phyloP scores from a whole-genome alignment of 2,329 filamentous ascomycete species.

The Scolecobasidium constrictum region DNA sequence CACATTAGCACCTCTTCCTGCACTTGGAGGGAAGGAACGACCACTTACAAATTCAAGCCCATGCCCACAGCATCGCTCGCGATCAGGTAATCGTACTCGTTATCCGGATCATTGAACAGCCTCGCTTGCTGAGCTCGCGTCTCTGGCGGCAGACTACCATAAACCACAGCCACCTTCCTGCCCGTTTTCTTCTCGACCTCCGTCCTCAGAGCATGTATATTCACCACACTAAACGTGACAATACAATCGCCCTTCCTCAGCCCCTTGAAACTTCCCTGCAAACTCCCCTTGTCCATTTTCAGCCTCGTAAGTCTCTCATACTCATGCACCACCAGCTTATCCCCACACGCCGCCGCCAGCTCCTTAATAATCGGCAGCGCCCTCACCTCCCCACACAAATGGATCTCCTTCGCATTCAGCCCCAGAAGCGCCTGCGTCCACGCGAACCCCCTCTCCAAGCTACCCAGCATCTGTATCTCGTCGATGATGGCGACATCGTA shows the following conservation, averaged over 20 bases:
- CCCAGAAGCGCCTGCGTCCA: constrained; percentile 91
- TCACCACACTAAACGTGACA: constrained; percentile 73
- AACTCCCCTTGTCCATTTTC: constrained; percentile 45
- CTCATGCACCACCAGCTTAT: constrained; percentile 67
- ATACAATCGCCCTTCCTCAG: constrained; percentile 85
- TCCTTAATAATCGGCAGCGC: constrained; percentile 68
- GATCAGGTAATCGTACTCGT: constrained; percentile 89
- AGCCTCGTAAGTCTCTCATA: constrained; percentile 80
- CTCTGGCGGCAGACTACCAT: constrained; percentile 84
- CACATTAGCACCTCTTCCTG: neutral
- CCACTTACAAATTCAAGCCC: constrained; percentile 78
- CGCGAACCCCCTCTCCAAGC: constrained; percentile 71
- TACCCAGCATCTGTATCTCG: constrained; percentile 95
- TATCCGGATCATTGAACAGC: constrained; percentile 89
- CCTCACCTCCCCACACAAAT: constrained; percentile 85
- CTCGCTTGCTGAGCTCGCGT: constrained; percentile 83
- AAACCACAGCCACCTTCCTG: constrained; percentile 80
- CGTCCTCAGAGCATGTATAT: constrained; percentile 68
- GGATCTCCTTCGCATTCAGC: constrained; percentile 75
- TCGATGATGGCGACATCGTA: constrained; percentile 91
- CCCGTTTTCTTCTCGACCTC: constrained; percentile 68
- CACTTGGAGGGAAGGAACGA: neutral
- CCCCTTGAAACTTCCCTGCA: constrained; percentile 52
- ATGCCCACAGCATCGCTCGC: constrained; percentile 96
- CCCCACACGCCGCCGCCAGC: constrained; percentile 68